These are phyloP conservation scores for Globisporangium viniferum DNA, from an alignment of 352 stramenopile genomes.

Conservation along the genomic window DNA sequence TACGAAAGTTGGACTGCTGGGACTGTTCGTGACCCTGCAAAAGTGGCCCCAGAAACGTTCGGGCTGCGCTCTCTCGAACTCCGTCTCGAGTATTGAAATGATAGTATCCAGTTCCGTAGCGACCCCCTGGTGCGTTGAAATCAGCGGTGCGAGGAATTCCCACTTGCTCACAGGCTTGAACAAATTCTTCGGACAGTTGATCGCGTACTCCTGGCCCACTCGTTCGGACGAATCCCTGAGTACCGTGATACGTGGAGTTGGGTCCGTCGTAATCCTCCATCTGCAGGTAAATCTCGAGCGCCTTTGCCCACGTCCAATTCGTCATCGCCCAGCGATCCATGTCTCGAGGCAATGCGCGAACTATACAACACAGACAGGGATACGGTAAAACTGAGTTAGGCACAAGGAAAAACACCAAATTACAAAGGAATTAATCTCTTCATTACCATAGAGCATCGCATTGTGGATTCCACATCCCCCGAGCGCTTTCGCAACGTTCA, in stretches of 20 bases:
- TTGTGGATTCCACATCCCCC: slow-evolving; percentile 90
- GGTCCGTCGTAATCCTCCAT: slow-evolving; percentile 76
- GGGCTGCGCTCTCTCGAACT: slow-evolving; percentile 75
- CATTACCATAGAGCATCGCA: slow-evolving; percentile 86
- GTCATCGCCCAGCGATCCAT: slow-evolving; percentile 72
- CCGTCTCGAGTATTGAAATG: slow-evolving; percentile 86
- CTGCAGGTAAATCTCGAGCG: slow-evolving; percentile 62
- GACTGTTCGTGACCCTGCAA: slow-evolving; percentile 29
- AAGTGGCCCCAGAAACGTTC: slow-evolving; percentile 65
- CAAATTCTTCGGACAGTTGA: slow-evolving; percentile 41
- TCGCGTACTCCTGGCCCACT: slow-evolving; percentile 33
- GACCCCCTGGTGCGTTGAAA: slow-evolving; percentile 77
- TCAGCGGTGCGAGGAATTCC: slow-evolving; percentile 60
- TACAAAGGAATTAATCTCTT: too few relatives aligned
- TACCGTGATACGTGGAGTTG: slow-evolving; percentile 52
- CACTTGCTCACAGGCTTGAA: slow-evolving; percentile 44
- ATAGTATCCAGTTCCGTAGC: slow-evolving; percentile 79
- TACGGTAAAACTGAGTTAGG: too few relatives aligned
- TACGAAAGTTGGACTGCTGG: slow-evolving; percentile 38
- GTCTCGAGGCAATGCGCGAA: slow-evolving; percentile 70
- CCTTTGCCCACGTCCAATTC: slow-evolving; percentile 74
- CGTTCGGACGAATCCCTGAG: slow-evolving; percentile 52
- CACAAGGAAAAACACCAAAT: too few relatives aligned
- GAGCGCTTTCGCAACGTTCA: slow-evolving; percentile 81
- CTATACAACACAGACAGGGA: slow-evolving; percentile 19